phyloP scores from a whole-genome alignment of 441 rosid species.

The Erodium trifolium region DNA sequence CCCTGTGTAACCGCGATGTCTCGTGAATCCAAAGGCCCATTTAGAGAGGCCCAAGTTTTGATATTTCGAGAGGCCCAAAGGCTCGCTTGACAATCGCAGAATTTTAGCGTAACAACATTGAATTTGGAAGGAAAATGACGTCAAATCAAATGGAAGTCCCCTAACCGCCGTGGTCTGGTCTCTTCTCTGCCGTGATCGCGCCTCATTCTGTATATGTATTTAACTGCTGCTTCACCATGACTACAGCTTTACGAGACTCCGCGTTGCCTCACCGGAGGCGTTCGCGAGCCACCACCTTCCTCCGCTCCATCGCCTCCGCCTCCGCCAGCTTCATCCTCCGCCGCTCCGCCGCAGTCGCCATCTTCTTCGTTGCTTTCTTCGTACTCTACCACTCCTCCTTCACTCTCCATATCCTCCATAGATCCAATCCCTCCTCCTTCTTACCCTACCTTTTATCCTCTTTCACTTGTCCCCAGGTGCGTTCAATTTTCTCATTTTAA shows the following conservation, averaged over 20 bases:
- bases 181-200: background rate
- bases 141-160: no score
- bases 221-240: background rate
- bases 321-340: background rate
- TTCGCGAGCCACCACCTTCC: background rate
- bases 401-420: conserved; percentile 26
- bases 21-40: no score
- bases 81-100: no score
- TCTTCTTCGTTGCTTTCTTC: conserved; percentile 28
- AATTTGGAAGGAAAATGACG: no score
- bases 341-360: conserved; percentile 3
- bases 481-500: conserved; percentile 1
- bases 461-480: conserved; percentile 26
- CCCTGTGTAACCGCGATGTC: conserved; percentile 2
- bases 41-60: no score
- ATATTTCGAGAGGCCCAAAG: no score
- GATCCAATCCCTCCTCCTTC: conserved; percentile 17
- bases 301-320: background rate
- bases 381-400: conserved; percentile 31
- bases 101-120: no score
- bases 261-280: background rate
- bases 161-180: no score
- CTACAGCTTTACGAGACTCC: background rate
- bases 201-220: background rate
- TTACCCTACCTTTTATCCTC: conserved; percentile 32